phyloP scores from a whole-genome alignment of 2,329 filamentous ascomycete genomes.

The Plenodomus tracheiphilus region DNA sequence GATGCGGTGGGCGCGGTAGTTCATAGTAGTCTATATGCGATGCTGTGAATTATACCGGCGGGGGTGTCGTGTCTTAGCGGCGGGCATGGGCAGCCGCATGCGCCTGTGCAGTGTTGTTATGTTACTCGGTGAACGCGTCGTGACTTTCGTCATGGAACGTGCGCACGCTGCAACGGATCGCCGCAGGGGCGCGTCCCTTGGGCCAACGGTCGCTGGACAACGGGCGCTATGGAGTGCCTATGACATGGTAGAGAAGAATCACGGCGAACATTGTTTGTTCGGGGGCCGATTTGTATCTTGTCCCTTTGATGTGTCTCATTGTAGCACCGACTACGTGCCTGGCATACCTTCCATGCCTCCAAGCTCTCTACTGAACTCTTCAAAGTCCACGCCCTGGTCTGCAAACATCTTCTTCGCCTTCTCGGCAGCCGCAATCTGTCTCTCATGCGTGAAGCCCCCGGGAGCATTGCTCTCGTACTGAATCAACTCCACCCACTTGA shows the following conservation, averaged over 20 bases:
- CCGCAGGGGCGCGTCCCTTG: constrained; percentile 11
- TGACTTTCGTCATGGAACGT: constrained; percentile 23
- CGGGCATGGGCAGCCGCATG: constrained; percentile 4
- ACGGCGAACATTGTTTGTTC: neutral
- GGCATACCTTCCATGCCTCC: constrained; percentile 63
- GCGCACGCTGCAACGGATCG: constrained; percentile 19
- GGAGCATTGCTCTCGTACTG: constrained; percentile 82
- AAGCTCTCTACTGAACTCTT: constrained; percentile 73
- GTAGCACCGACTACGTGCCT: constrained; percentile 35
- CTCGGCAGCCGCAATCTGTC: constrained; percentile 71
- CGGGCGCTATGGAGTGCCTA: constrained; percentile 4
- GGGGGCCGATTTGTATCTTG: no score
- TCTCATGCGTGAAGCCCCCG: constrained; percentile 75
- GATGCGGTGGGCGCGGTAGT: constrained; percentile 3
- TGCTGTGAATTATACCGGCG: neutral
- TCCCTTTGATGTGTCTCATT: no score
- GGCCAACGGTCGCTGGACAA: neutral
- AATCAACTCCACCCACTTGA: constrained; percentile 88
- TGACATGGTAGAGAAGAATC: neutral
- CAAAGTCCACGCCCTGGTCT: constrained; percentile 77
- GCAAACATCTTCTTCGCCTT: constrained; percentile 78
- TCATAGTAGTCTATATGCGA: constrained; percentile 19
- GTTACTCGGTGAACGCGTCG: constrained; percentile 26
- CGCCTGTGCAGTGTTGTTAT: constrained; percentile 22
- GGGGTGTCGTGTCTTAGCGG: constrained; percentile 1